Conservation (phyloP, 306 rosid genomes). For the Malus sieversii region DNA sequence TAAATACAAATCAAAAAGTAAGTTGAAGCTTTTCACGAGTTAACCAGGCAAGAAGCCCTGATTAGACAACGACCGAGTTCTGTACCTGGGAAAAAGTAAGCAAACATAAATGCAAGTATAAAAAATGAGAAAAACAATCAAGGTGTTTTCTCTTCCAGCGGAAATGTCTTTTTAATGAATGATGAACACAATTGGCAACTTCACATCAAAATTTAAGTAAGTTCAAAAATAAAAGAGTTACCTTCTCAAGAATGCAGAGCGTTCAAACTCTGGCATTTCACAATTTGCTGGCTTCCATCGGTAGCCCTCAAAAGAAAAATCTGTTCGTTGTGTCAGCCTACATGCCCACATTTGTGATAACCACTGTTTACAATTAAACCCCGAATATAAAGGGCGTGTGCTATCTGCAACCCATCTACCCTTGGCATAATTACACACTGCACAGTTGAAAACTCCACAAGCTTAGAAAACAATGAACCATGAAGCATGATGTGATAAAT, state of each 20-base stretch:
- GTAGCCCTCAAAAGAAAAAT: conserved; percentile 78
- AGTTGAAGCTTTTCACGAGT: not conserved
- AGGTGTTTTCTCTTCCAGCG: not conserved
- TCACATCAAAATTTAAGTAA: not conserved
- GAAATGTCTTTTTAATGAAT: not conserved
- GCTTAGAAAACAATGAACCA: conserved; percentile 5
- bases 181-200: not conserved
- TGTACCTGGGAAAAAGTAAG: not conserved
- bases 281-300: conserved; percentile 82
- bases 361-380: conserved; percentile 75
- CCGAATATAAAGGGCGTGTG: conserved; percentile 69
- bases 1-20: not conserved
- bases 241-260: conserved; percentile 64
- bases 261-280: conserved; percentile 61
- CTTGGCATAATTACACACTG: conserved; percentile 81
- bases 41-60: not conserved
- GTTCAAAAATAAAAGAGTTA: conserved; percentile 28
- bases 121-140: conserved; percentile 8
- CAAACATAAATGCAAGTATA: not conserved
- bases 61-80: not conserved
- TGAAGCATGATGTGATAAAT: not conserved
- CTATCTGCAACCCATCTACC: conserved; percentile 86
- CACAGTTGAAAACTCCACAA: conserved; percentile 24
- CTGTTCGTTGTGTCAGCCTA: conserved; percentile 66
- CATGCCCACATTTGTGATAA: conserved; percentile 89